A percentile compares a stretch with the other conserved stretches of the same genome.
Evolutionary conservation across 2,329 filamentous ascomycete species (phyloP).

Genomic region (Colletotrichum sp.): DNA sequence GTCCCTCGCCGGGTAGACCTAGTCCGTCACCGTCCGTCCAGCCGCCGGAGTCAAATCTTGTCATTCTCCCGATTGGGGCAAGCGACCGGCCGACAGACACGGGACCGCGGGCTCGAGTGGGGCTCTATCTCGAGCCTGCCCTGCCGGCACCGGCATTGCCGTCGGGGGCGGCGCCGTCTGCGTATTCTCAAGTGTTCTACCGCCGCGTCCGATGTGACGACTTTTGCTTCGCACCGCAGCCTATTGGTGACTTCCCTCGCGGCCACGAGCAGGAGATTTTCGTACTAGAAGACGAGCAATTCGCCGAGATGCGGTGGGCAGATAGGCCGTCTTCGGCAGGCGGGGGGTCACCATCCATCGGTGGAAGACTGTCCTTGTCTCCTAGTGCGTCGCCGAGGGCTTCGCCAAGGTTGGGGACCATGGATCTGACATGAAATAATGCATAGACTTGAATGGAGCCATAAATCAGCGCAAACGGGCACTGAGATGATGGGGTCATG

Average conservation of each 20-base stretch:
- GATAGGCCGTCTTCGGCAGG: background rate
- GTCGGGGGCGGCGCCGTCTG: background rate
- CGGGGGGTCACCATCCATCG: background rate
- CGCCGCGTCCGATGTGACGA: conserved; percentile 3
- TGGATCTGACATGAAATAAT: background rate
- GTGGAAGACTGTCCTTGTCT: background rate
- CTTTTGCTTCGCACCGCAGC: conserved; percentile 5
- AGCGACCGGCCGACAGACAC: conserved; percentile 2
- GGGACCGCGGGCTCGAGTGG: background rate
- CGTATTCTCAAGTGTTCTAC: background rate
- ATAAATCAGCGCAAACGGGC: background rate
- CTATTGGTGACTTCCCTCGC: background rate
- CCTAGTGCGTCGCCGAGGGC: conserved; percentile 3
- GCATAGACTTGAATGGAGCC: background rate
- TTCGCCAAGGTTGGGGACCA: background rate
- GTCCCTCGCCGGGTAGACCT: background rate
- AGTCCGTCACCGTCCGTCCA: background rate
- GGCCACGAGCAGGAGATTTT: background rate
- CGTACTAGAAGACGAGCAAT: conserved; percentile 5
- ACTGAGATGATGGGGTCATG: background rate
- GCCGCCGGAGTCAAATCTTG: background rate
- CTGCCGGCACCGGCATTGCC: background rate
- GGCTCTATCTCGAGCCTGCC: conserved; percentile 10
- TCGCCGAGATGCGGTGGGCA: conserved; percentile 14
- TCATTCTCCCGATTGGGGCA: conserved; percentile 12